A percentile compares a stretch with the other conserved stretches of the same genome.
Conservation (phyloP, 2,329 filamentous ascomycete genomes). For the Magnaporthales sp. region DNA sequence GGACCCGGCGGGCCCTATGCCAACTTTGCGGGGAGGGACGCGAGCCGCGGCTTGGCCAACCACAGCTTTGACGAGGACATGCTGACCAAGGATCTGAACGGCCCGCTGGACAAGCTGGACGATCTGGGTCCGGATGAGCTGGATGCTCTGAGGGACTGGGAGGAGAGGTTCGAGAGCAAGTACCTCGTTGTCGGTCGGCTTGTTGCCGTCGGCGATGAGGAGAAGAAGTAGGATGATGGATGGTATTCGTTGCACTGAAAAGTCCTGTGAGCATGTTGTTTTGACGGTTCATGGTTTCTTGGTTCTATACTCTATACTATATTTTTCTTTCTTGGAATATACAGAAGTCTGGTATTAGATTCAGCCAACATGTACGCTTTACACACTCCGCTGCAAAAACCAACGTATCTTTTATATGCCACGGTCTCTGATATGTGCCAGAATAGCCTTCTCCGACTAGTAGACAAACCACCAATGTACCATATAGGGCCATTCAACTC, state of each 20-base stretch:
- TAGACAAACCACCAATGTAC: neutral
- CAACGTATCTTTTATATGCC: neutral
- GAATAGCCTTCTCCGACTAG: neutral
- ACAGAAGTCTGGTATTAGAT: neutral
- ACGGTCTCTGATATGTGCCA: neutral
- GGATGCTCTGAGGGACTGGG: conserved; percentile 83
- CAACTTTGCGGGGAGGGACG: conserved; percentile 93
- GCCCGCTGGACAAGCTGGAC: conserved; percentile 66
- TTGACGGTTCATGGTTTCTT: neutral
- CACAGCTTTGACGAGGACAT: conserved; percentile 93
- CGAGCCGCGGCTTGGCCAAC: conserved; percentile 76
- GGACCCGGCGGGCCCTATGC: conserved; percentile 90
- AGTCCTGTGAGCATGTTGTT: neutral
- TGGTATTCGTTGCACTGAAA: neutral
- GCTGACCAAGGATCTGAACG: conserved; percentile 85
- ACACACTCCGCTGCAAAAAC: neutral
- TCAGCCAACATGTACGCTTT: neutral
- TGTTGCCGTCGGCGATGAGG: conserved; percentile 44
- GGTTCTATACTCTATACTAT: neutral
- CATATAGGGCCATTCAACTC: neutral
- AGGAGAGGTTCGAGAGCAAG: conserved; percentile 87
- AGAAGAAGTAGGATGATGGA: conserved; percentile 12
- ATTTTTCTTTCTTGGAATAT: neutral
- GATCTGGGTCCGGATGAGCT: conserved; percentile 67
- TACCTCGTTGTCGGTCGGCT: conserved; percentile 90